Evolutionary conservation across 1,284 basidiomycete genomes (phyloP), one percentile per base, ranked within the genome.

Genomic region (Austroboletus niveus): DNA sequence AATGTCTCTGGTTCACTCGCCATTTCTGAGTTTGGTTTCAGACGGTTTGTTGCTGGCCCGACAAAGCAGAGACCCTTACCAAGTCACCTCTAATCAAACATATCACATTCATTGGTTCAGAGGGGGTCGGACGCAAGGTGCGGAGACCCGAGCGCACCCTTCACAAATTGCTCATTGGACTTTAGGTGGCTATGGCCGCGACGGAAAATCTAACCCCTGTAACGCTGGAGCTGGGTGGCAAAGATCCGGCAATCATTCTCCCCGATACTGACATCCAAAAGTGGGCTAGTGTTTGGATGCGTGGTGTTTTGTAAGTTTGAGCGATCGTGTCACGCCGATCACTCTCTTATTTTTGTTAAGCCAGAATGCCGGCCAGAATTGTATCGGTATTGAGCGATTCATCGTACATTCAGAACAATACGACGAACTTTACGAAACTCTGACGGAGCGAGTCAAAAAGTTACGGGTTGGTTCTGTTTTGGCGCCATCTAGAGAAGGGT

Each of bases 291-390:
- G 60, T 84, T 31, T 86, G 85, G 81, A 87, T 96, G 85, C 86
- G 93, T 45, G 92, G 90, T 40, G 80, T 91, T 49, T 96, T 90
- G 91, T 94, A 69, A 70, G 90, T 77, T n/a, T 12, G 17, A 29
- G 53, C 38, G 29, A 14, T 49, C 38, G 29, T 57, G 12, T 4
- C 34, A 12, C 6, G 12, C 42, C 11, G 31, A 15, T 42, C 24
- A 32, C 34, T 48, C 34, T 48, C 50, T 15, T 56, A 31, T 38
- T 40, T 48, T 32, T 30, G 36, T 43, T 41, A 63, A 92, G 90
- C 75, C 92, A 94, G 76, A 93, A 92, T 55, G 81, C 82, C 40
- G 96, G 96, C 15, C 96, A 98, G 72, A 98, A 98, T 68, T 99
- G 96, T 68, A 96, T 97, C 59, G 94, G 95, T 29, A 91, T 96